phyloP scores from a whole-genome alignment of 768 basidiomycete genomes.

The Mrakia frigida region DNA sequence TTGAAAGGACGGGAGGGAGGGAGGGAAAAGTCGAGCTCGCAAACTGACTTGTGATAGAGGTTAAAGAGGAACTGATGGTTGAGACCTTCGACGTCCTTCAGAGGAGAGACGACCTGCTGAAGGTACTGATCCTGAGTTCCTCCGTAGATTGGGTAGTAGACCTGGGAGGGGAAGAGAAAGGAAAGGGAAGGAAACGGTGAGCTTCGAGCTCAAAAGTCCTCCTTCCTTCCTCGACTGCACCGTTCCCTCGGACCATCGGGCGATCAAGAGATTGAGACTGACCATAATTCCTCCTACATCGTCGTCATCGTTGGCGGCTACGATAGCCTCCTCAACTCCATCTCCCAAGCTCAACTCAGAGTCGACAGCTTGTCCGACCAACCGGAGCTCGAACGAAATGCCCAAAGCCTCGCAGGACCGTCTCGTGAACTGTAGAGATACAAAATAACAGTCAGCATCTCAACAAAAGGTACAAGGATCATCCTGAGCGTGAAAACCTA shows the following conservation, averaged over 20 bases:
- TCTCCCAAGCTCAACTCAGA: slow-evolving; percentile 47
- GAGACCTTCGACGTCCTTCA: slow-evolving; percentile 96
- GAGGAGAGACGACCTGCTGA: slow-evolving; percentile 92
- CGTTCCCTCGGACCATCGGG: neutral
- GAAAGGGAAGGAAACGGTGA: neutral
- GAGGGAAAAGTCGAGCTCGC: slow-evolving; percentile 36
- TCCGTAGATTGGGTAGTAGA: slow-evolving; percentile 95
- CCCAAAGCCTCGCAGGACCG: slow-evolving; percentile 87
- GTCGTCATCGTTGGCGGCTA: slow-evolving; percentile 85
- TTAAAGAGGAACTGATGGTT: slow-evolving; percentile 84
- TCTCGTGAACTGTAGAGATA: slow-evolving; percentile 61
- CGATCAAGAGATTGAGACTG: slow-evolving; percentile 35
- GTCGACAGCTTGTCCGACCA: slow-evolving; percentile 52
- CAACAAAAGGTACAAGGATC: neutral
- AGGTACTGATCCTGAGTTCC: slow-evolving; percentile 92
- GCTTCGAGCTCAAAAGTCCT: neutral
- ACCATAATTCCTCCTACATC: slow-evolving; percentile 94
- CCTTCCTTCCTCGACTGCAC: neutral
- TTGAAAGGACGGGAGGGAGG: neutral
- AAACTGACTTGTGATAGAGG: slow-evolving; percentile 77
- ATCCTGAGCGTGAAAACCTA: neutral
- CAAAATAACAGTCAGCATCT: neutral
- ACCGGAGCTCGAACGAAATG: slow-evolving; percentile 74
- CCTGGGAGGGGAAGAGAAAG: slow-evolving; percentile 48
- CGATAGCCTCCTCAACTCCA: slow-evolving; percentile 90